Evolutionary conservation across 768 basidiomycete species (phyloP), one percentile per base, ranked within the genome.

Genomic region (Udeniomyces megalosporus): DNA sequence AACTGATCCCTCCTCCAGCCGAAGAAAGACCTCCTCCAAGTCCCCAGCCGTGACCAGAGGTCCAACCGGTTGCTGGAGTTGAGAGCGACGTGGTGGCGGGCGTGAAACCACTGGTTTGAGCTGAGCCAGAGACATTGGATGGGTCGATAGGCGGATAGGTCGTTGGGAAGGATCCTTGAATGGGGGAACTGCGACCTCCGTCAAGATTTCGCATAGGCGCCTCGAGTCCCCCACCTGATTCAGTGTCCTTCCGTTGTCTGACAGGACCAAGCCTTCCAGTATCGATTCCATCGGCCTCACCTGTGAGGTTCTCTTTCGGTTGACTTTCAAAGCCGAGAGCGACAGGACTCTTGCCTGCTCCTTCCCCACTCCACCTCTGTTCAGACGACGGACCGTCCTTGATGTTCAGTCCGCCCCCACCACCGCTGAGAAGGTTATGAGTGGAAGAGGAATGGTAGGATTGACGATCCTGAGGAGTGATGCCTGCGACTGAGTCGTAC

Each of bases 401-500:
- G n/a, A n/a, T n/a, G n/a, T n/a, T n/a, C n/a, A 42, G 8, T 42
- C 38, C 38, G 8, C 38, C 17, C 17, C 38, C 38, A 42, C 38
- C 38, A 8, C 17, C 38, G 38, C 8, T 42, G 38, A 42, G 38
- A 17, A 8, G 10, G 38, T 8, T 42, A 8, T 8, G 38, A 17
- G 26, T 14, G 50, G 44, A 28, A 8, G 7, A 48, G 45, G 57
- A 53, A 52, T 54, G 58, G 47, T 59, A 65, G 3, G 63, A 65
- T 15, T 32, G 29, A n/a, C 57, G 58, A 24, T 47, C 38, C 29
- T 58, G 50, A 8, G 62, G 35, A 1, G 63, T 80, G 49, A 88
- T 77, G 1, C 87, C 87, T 11, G 93, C 85, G 28, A 93, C 84
- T 0, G 86, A 84, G 10, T 88, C 87, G 69, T 96, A 97, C 61